Conservation (phyloP, 257 asterid genomes). For the Forsythia viridissima region DNA sequence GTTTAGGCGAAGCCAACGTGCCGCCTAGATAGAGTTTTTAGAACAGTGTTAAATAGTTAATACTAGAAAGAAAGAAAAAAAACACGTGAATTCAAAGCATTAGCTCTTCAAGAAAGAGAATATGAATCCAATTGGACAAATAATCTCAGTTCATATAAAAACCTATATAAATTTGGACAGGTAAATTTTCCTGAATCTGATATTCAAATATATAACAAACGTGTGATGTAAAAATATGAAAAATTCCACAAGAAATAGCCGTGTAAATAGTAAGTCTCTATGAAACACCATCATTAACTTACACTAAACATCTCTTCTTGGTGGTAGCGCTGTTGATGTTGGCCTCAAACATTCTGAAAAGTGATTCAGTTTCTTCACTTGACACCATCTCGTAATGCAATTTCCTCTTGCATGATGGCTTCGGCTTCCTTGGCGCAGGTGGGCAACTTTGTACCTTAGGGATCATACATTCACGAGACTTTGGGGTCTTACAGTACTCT, state of each 20-base stretch:
- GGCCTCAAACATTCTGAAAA: conserved; percentile 37
- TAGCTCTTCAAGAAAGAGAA: not conserved
- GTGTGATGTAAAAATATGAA: no score
- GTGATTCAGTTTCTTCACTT: conserved; percentile 42
- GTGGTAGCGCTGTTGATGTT: conserved; percentile 5
- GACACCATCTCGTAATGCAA: conserved; percentile 25
- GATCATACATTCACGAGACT: conserved; percentile 42
- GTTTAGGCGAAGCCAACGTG: no score
- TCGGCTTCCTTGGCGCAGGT: conserved; percentile 57
- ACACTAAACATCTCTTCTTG: conserved; percentile 49
- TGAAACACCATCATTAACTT: not conserved
- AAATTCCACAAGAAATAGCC: not conserved
- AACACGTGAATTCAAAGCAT: no score
- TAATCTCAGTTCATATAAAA: not conserved
- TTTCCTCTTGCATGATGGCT: conserved; percentile 50
- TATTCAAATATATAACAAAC: not conserved
- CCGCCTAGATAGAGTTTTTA: no score
- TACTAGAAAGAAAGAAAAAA: no score
- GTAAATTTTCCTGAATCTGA: conserved; percentile 12
- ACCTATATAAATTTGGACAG: not conserved
- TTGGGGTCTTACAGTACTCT: conserved; percentile 43
- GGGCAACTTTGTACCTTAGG: conserved; percentile 51
- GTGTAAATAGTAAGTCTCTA: not conserved
- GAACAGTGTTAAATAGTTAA: no score
- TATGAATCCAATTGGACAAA: not conserved